Evolutionary conservation across 2,329 filamentous ascomycete species (phyloP).

Genomic region (Pseudogymnoascus sp.): DNA sequence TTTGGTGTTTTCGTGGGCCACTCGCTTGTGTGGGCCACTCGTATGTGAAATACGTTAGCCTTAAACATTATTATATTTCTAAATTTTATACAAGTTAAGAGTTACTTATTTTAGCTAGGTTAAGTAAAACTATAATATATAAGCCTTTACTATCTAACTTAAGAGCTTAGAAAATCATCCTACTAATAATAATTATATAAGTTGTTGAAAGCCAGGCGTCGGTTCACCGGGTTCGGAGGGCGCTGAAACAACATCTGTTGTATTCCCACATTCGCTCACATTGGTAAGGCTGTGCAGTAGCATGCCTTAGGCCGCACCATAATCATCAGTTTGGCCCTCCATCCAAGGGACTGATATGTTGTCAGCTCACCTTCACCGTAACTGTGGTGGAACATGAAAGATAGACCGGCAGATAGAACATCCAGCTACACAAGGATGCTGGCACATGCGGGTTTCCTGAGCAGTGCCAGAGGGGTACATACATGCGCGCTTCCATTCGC

Average conservation of each 20-base stretch:
- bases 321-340: background rate
- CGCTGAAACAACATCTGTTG: slow-evolving; percentile 2
- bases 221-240: slow-evolving; percentile 1
- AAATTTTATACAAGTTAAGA: too few species aligned
- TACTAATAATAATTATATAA: too few species aligned
- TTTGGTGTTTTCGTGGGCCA: too few species aligned
- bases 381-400: background rate
- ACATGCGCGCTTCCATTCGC: background rate
- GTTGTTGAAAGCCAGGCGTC: background rate
- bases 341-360: background rate
- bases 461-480: too few species aligned
- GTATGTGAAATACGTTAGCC: too few species aligned
- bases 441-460: background rate
- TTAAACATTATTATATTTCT: too few species aligned
- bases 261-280: background rate
- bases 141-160: too few species aligned
- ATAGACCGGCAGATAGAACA: background rate
- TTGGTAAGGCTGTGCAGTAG: background rate
- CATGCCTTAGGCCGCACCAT: background rate
- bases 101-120: too few species aligned
- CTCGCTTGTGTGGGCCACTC: too few species aligned
- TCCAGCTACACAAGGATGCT: background rate
- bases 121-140: too few species aligned
- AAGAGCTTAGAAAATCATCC: too few species aligned
- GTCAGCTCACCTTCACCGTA: background rate